Evolutionary conservation across 768 basidiomycete species (phyloP), one percentile per base, ranked within the genome.

Genomic region (Tylopilus balloui): DNA sequence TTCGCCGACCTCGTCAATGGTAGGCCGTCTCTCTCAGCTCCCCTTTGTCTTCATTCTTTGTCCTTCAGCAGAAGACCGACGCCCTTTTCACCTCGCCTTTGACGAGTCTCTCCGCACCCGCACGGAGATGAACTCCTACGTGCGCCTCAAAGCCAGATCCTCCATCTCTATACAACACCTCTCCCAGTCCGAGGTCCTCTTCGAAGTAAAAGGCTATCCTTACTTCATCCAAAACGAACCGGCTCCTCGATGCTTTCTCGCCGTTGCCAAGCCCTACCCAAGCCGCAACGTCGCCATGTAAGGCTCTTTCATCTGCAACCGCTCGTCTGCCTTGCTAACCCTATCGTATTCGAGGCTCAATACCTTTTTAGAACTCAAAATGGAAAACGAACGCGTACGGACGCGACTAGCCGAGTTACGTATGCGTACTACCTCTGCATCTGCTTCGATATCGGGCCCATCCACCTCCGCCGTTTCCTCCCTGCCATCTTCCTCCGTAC

Each of bases 381-480:
- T 85, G 48, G 91, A 94, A 69, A 92, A 96, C 65, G 86, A 90
- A 65, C 78, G 83, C 13, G 68, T 96, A 35, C 77, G 86, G 55
- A 78, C 79, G 51, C 81, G 83, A 23, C 66, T 86, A 28, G 63
- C 68, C 2, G 76, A 78, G 36, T 64, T 77, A 20, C 70, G 71
- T n/a, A 54, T 61, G 15, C 53, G 55, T 19, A 55, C 54, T 2
- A 42, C 63, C 21, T 58, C 58, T 0, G 50, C 58, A n/a, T 45
- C 60, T 36, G 34, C 47, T 39, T 45, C 51, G 32, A 44, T 48
- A 35, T 42, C 58, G 6, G 55, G 45, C 20, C 50, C 53, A 42
- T 50, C 60, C 17, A 34, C 50, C 17, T 44, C 59, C 45, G 61
- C 74, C 14, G 66, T 47, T 19, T 53, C 62, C 42, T 17, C 59